These are phyloP conservation scores for Aspergillus alliaceus DNA, from an alignment of 2,329 filamentous ascomycete genomes.

Conservation along the genomic window DNA sequence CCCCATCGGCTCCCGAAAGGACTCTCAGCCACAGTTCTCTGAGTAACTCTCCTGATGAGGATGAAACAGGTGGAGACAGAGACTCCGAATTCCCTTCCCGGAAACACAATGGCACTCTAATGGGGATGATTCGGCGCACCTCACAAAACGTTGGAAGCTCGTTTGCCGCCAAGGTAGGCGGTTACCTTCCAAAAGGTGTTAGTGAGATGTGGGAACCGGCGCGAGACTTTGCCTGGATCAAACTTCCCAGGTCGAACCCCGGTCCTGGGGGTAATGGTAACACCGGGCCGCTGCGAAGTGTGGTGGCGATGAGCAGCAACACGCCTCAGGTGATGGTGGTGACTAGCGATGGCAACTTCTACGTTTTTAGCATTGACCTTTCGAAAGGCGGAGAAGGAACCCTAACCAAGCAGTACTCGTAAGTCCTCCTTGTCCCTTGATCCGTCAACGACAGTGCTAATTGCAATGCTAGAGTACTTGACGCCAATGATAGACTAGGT, in stretches of 20 bases:
- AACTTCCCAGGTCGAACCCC: conserved; percentile 68
- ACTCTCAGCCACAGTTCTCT: conserved; percentile 27
- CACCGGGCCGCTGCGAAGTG: conserved; percentile 70
- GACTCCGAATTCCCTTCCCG: conserved; percentile 38
- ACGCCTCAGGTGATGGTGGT: conserved; percentile 97
- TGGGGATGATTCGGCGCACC: conserved; percentile 88
- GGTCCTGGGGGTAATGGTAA: conserved; percentile 37
- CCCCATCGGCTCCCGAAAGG: conserved; percentile 25
- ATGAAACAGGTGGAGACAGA: conserved; percentile 31
- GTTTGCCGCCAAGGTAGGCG: conserved; percentile 84
- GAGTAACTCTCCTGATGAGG: conserved; percentile 29
- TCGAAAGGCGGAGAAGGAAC: conserved; percentile 92
- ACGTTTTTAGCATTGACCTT: conserved; percentile 92
- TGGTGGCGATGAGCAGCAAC: conserved; percentile 96
- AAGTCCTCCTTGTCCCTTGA: conserved; percentile 44
- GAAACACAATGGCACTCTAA: conserved; percentile 71
- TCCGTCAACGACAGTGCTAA: conserved; percentile 11
- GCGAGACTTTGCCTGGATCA: conserved; percentile 95
- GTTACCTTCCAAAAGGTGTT: conserved; percentile 88
- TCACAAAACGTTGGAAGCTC: conserved; percentile 90
- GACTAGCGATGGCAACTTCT: conserved; percentile 92
- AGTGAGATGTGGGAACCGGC: conserved; percentile 97
- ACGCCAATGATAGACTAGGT: conserved; percentile 45
- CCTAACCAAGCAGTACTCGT: conserved; percentile 91
- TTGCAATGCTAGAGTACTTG: conserved; percentile 37